These are phyloP conservation scores for Xylariales sp. DNA, from an alignment of 2,329 filamentous ascomycete genomes.

Conservation along the genomic window DNA sequence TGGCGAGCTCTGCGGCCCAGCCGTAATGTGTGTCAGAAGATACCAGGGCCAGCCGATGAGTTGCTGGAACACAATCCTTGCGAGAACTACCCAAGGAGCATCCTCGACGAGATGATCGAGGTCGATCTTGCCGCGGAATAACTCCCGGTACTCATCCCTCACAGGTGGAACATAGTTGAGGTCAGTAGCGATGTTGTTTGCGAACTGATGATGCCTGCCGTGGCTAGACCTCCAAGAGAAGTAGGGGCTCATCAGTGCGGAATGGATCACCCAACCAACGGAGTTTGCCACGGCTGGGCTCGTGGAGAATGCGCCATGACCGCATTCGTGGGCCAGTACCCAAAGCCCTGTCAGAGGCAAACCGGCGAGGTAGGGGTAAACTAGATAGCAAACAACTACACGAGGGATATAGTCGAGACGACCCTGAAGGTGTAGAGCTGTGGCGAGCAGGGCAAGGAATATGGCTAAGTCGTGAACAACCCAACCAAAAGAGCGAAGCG, in stretches of 20 bases:
- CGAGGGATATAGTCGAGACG: conserved; percentile 34
- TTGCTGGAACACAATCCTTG: conserved; percentile 55
- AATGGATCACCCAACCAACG: conserved; percentile 23
- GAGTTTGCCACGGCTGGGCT: conserved; percentile 50
- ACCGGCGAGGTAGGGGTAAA: conserved; percentile 59
- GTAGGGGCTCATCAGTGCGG: conserved; percentile 10
- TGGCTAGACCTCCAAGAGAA: conserved; percentile 13
- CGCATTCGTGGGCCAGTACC: conserved; percentile 68
- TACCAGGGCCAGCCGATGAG: conserved; percentile 61
- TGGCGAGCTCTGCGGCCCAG: conserved; percentile 41
- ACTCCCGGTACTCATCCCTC: conserved; percentile 9
- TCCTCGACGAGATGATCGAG: conserved; percentile 44
- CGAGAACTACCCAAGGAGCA: conserved; percentile 49
- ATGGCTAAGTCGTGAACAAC: conserved; percentile 50
- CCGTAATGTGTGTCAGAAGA: conserved; percentile 53
- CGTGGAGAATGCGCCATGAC: conserved; percentile 60
- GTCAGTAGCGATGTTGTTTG: conserved; percentile 13
- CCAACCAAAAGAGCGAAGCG: conserved; percentile 45
- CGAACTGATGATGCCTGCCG: conserved; percentile 12
- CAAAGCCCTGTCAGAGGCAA: conserved; percentile 63
- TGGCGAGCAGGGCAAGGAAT: conserved; percentile 40
- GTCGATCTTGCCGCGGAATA: conserved; percentile 4
- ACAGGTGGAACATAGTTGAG: conserved; percentile 12
- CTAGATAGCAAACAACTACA: conserved; percentile 43
- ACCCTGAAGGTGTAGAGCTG: conserved; percentile 47